Base-by-base conservation (phyloP, 2,329 filamentous ascomycete species). In the Botrytis deweyae region DNA sequence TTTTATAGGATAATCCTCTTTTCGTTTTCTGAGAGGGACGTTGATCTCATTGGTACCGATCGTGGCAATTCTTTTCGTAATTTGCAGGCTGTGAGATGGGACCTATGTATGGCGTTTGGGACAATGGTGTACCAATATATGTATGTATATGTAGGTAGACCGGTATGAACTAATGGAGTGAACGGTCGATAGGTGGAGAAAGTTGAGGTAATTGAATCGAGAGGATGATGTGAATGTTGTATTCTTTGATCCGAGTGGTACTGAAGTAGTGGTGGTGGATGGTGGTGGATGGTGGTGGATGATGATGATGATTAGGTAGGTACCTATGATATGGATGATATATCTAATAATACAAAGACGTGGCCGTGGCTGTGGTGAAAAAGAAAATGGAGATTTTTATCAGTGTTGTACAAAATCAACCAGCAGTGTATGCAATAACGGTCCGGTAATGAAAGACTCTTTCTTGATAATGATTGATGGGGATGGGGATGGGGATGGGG, bases 91-190 rank as follows among this genome's bases (percentile, higher is more conserved):
- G 66, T 69, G 66, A 20, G 10, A 69, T 58, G 66, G 49, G 38
- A 69, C 49, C n/a, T 44, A 42, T 69, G 38, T 59, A 63, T 42
- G 61, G 38, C 25, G 61, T 63, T 36, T 12, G 62, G n/a, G 20
- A 42, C 38, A 44, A 33, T 67, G 66, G 66, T 16, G 66, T 16
- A 58, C 66, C 66, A 69, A 69, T 58, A 67, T 67, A 58, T 68
- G 65, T 67, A 65, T 49, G 63, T 65, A 44, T 7, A 40, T 29
- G 63, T 36, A 65, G 18, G 42, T 38, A 18, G n/a, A 29, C 18
- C 9, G 40, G n/a, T 29, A 4, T 20, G 64, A 40, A 29, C 10
- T 36, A 29, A 38, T 29, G 25, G 52, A 16, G 52, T 33, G 14
- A 58, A 58, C 14, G 49, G 49, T 58, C 18, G 49, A 46, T n/a